phyloP scores from a whole-genome alignment of 305 asterid species.

The Rubia tinctorum region DNA sequence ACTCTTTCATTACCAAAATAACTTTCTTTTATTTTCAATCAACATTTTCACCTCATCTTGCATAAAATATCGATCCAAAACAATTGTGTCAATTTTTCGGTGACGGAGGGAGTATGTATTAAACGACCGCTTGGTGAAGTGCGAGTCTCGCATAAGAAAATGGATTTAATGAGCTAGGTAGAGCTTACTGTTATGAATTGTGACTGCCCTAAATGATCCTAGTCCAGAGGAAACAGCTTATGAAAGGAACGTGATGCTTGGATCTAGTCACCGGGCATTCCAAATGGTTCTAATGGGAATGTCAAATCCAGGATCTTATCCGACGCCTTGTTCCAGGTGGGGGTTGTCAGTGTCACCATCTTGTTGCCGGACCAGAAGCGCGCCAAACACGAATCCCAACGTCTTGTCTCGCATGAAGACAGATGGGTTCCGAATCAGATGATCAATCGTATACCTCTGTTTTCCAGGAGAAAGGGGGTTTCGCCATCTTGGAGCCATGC shows the following conservation, averaged over 20 bases:
- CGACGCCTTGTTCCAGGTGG: slow-evolving; percentile 48
- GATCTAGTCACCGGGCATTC: too few species aligned
- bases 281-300: too few species aligned
- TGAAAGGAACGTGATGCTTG: slow-evolving; percentile 15
- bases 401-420: too few species aligned
- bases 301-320: slow-evolving; percentile 43
- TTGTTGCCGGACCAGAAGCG: slow-evolving; percentile 38
- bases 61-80: too few species aligned
- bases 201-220: not conserved
- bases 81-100: too few species aligned
- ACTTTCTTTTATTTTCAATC: too few species aligned
- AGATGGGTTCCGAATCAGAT: slow-evolving; percentile 28
- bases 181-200: not conserved
- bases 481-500: slow-evolving; percentile 31
- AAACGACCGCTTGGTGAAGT: too few species aligned
- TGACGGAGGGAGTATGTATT: too few species aligned
- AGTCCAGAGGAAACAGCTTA: slow-evolving; percentile 8
- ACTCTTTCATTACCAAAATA: too few species aligned
- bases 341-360: slow-evolving; percentile 45
- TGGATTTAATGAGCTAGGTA: too few species aligned
- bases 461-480: slow-evolving; percentile 31
- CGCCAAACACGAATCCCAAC: slow-evolving; percentile 32
- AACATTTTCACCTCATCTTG: too few species aligned
- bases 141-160: too few species aligned
- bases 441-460: slow-evolving; percentile 42